These are phyloP conservation scores for Hymenotorrendiella dingleyae DNA, from an alignment of 2,329 filamentous ascomycete genomes.

Conservation along the genomic window DNA sequence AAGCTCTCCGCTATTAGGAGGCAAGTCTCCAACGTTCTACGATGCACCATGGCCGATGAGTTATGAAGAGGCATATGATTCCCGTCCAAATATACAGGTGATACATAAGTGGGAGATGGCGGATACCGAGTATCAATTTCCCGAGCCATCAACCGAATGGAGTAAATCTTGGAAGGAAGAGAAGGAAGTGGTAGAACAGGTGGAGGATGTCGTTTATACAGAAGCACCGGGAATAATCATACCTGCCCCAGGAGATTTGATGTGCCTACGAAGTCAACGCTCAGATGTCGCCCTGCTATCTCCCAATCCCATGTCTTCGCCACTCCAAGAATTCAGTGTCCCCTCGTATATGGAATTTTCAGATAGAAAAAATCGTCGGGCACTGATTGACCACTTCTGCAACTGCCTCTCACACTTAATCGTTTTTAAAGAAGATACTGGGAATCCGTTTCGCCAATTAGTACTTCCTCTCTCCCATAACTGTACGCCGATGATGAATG, in stretches of 20 bases:
- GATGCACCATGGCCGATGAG: conserved; percentile 20
- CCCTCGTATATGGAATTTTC: conserved; percentile 54
- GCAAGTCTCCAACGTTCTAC: conserved; percentile 15
- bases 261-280: conserved; percentile 24
- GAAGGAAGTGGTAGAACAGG: no score
- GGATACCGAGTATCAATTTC: conserved; percentile 11
- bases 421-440: conserved; percentile 56
- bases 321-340: conserved; percentile 43
- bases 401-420: conserved; percentile 60
- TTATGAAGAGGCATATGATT: no score
- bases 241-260: conserved; percentile 10
- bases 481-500: conserved; percentile 64
- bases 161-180: conserved; percentile 13
- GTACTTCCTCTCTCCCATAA: conserved; percentile 53
- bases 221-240: conserved; percentile 6
- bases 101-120: conserved; percentile 22
- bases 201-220: conserved; percentile 22
- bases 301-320: conserved; percentile 23
- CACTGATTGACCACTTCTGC: conserved; percentile 56
- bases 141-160: conserved; percentile 19
- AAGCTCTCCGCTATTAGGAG: conserved; percentile 20
- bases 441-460: conserved; percentile 58
- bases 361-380: conserved; percentile 46
- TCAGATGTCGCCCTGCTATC: conserved; percentile 30
- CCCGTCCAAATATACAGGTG: no score